Percentiles rank a stretch among this genome's conserved stretches.
These are phyloP conservation scores for Aspergillus oerlinghausenensis DNA, from an alignment of 2,329 filamentous ascomycete genomes.

Conservation along the genomic window DNA sequence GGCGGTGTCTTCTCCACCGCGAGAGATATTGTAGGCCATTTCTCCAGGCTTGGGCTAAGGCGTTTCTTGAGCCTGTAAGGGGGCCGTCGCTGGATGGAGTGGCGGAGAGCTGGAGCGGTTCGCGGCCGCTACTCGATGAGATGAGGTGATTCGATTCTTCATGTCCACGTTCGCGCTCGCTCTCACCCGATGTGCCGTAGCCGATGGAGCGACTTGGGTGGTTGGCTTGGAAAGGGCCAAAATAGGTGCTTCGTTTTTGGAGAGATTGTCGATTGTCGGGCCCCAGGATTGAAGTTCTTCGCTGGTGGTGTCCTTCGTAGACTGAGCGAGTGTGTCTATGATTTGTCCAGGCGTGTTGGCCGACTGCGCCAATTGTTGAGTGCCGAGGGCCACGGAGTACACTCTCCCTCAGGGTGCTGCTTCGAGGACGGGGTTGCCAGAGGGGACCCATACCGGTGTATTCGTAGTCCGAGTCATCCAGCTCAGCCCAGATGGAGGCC, in stretches of 20 bases:
- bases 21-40: constrained; percentile 20
- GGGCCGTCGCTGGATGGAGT: constrained; percentile 4
- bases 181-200: constrained; percentile 25
- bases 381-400: constrained; percentile 18
- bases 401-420: constrained; percentile 11
- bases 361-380: constrained; percentile 17
- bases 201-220: constrained; percentile 13
- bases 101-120: not conserved
- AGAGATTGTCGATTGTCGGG: constrained; percentile 14
- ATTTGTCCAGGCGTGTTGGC: constrained; percentile 17
- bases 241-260: constrained; percentile 14
- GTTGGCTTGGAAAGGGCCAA: constrained; percentile 29
- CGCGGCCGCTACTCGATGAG: not conserved
- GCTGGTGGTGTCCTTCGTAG: constrained; percentile 12
- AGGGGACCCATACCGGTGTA: constrained; percentile 9
- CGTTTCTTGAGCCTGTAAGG: constrained; percentile 26
- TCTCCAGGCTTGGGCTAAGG: constrained; percentile 22
- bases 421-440: constrained; percentile 18
- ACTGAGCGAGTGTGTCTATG: constrained; percentile 16
- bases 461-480: constrained; percentile 64
- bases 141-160: constrained; percentile 2
- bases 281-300: constrained; percentile 24
- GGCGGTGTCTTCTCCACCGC: constrained; percentile 16
- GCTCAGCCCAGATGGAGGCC: constrained; percentile 80
- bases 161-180: not conserved